Evolutionary conservation across 257 asterid genomes (phyloP).

Genomic region (Solanum lignicaule): DNA sequence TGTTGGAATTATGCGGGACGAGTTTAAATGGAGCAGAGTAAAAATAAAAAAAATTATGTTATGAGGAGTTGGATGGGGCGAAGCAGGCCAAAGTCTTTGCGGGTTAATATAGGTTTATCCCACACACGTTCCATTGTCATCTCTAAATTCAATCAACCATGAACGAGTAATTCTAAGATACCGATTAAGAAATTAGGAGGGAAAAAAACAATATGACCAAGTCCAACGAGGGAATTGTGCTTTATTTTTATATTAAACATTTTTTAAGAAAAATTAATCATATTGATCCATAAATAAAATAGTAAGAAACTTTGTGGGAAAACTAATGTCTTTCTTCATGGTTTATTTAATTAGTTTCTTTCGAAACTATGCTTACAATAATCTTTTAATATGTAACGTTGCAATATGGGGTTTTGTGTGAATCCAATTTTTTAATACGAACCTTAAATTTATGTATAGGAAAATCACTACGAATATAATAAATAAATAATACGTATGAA

Average conservation of each 20-base stretch:
- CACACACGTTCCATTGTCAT: not conserved
- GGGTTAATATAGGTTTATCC: too few species aligned
- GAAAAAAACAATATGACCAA: not conserved
- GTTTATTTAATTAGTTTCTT: not conserved
- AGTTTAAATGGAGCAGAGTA: rapidly evolving
- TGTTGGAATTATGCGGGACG: not conserved
- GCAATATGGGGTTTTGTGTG: not conserved
- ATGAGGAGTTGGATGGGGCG: too few species aligned
- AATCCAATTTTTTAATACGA: not conserved
- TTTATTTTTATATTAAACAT: not conserved
- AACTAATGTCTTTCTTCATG: not conserved
- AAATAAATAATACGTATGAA: not conserved
- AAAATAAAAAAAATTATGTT: not conserved
- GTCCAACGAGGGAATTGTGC: not conserved
- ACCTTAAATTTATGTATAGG: not conserved
- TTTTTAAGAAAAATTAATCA: not conserved
- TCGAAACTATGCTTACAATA: not conserved
- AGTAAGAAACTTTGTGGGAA: not conserved
- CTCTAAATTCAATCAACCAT: too few species aligned
- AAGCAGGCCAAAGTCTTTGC: too few species aligned
- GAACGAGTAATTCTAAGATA: not conserved
- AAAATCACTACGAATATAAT: not conserved
- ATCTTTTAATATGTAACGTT: not conserved
- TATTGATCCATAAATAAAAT: not conserved
- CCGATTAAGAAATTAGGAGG: not conserved